Conservation (phyloP, 805 yeast species). For the Lachancea sp. region DNA sequence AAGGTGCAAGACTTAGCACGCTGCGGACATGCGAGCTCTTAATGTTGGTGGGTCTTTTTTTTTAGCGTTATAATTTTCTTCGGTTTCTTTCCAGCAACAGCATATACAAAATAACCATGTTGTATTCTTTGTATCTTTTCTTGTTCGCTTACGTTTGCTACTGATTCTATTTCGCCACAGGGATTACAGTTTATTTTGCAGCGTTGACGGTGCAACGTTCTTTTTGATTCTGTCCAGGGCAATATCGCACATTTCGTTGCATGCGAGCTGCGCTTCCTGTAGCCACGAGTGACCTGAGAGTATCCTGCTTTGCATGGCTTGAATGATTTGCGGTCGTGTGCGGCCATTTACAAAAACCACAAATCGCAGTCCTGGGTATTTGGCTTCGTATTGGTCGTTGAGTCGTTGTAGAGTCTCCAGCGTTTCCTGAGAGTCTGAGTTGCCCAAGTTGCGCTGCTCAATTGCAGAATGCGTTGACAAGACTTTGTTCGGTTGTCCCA, state of each 20-base stretch:
- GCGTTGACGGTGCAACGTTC: slow-evolving; percentile 20
- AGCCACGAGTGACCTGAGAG: slow-evolving; percentile 18
- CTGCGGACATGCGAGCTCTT: too few species aligned
- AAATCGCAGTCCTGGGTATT: slow-evolving; percentile 67
- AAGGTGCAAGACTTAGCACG: too few species aligned
- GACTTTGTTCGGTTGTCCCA: slow-evolving; percentile 57
- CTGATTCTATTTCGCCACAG: background rate
- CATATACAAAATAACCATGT: background rate
- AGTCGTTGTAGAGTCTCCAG: slow-evolving; percentile 40
- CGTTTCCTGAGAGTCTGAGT: slow-evolving; percentile 40
- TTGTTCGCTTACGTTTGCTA: background rate
- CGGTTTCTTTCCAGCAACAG: background rate
- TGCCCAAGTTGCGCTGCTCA: slow-evolving; percentile 64
- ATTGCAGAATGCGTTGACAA: slow-evolving; percentile 58
- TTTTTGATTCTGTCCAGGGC: slow-evolving; percentile 72
- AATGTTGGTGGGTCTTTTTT: too few species aligned
- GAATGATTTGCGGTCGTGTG: slow-evolving; percentile 56
- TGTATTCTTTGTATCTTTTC: background rate
- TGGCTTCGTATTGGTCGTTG: slow-evolving; percentile 56
- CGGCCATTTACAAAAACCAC: slow-evolving; percentile 90
- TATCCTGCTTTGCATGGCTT: slow-evolving; percentile 54
- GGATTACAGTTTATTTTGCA: background rate
- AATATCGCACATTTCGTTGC: slow-evolving; percentile 87
- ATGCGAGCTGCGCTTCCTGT: slow-evolving; percentile 61
- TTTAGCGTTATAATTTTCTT: background rate